A percentile compares a stretch with the other conserved stretches of the same genome.
These are phyloP conservation scores for Coriolopsis trogii DNA, from an alignment of 1,284 basidiomycete genomes.

Conservation along the genomic window DNA sequence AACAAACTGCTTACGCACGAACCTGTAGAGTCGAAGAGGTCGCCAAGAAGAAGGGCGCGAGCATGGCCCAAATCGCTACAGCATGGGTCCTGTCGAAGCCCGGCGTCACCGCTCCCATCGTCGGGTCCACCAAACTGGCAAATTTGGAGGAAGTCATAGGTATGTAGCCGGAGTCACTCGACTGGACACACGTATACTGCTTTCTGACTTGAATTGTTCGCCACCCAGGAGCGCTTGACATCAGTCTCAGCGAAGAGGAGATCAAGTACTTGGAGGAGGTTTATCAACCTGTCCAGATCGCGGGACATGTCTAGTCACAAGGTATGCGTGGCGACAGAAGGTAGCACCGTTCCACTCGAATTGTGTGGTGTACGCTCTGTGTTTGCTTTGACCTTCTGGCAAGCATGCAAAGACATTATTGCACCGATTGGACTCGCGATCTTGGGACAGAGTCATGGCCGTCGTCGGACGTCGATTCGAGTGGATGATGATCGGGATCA, in stretches of 20 bases:
- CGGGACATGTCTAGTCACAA: conserved; percentile 30
- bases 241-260: conserved; percentile 23
- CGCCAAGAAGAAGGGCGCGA: conserved; percentile 39
- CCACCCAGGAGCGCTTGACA: conserved; percentile 33
- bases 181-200: background rate
- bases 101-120: conserved; percentile 54
- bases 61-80: conserved; percentile 30
- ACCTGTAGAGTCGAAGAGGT: conserved; percentile 41
- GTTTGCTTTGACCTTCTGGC: too few species aligned
- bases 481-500: too few species aligned
- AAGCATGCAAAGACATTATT: too few species aligned
- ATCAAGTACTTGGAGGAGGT: conserved; percentile 27
- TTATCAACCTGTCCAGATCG: conserved; percentile 19
- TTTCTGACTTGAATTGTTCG: background rate
- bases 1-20: background rate
- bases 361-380: too few species aligned
- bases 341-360: too few species aligned
- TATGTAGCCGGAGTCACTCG: conserved; percentile 29
- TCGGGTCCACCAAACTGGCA: conserved; percentile 52
- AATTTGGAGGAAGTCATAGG: conserved; percentile 54
- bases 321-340: too few species aligned
- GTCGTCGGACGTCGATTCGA: too few species aligned
- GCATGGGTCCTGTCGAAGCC: conserved; percentile 22
- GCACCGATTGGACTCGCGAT: too few species aligned
- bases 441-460: too few species aligned